phyloP scores from a whole-genome alignment of 768 basidiomycete species.

The Pisolithus microcarpus region DNA sequence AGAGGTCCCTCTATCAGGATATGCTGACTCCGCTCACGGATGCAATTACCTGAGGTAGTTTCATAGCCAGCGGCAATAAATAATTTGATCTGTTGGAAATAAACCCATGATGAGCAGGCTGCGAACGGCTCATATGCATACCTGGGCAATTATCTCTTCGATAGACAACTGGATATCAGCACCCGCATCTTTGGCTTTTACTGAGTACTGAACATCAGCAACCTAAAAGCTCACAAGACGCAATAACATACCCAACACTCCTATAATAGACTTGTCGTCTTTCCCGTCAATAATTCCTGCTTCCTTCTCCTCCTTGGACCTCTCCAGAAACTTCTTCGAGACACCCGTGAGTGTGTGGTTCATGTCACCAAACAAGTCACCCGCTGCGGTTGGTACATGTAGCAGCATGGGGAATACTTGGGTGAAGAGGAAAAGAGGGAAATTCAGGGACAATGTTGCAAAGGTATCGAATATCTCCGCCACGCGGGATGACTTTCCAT shows the following conservation, averaged over 20 bases:
- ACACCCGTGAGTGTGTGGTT: not conserved
- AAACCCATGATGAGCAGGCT: not conserved
- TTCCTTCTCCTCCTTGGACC: conserved; percentile 25
- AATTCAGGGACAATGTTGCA: not conserved
- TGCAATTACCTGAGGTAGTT: conserved; percentile 30
- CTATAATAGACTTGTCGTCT: not conserved
- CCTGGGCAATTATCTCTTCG: conserved; percentile 36
- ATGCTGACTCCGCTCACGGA: not conserved
- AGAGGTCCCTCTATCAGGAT: not conserved
- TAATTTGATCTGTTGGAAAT: conserved; percentile 26
- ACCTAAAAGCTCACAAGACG: not conserved
- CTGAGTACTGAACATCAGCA: not conserved
- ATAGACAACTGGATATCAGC: conserved; percentile 27
- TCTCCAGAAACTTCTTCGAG: conserved; percentile 15
- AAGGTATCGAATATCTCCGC: conserved; percentile 15
- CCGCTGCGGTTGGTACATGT: not conserved
- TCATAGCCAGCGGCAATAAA: conserved; percentile 36
- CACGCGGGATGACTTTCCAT: conserved; percentile 23
- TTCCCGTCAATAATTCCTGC: conserved; percentile 11
- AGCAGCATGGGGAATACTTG: conserved; percentile 15
- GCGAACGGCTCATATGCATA: conserved; percentile 1
- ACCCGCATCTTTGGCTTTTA: conserved; percentile 23
- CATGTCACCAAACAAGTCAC: not conserved
- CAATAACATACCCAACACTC: not conserved
- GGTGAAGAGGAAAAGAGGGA: not conserved